Conservation (phyloP, 1,284 basidiomycete genomes). For the Moniliophthora roreri region DNA sequence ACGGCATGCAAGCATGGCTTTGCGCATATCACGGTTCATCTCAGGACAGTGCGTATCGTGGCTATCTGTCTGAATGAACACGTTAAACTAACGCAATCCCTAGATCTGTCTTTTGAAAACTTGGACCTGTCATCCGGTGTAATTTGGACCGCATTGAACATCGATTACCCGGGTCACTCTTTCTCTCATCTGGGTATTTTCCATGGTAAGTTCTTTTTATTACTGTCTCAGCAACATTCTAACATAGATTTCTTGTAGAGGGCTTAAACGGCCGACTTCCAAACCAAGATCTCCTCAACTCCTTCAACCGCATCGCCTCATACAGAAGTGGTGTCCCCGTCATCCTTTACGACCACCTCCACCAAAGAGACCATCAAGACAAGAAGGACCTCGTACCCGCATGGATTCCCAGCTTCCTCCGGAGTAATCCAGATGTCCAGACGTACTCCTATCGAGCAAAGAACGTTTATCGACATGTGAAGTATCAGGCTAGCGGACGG, state of each 20-base stretch:
- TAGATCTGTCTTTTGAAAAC: slow-evolving; percentile 67
- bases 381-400: slow-evolving; percentile 32
- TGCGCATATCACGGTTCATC: slow-evolving; percentile 74
- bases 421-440: slow-evolving; percentile 41
- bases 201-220: slow-evolving; percentile 63
- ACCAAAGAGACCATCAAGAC: slow-evolving; percentile 43
- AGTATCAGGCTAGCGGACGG: slow-evolving; percentile 67
- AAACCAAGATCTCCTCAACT: slow-evolving; percentile 94
- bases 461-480: slow-evolving; percentile 65
- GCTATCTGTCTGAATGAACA: neutral
- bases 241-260: slow-evolving; percentile 50
- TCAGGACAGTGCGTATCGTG: slow-evolving; percentile 56
- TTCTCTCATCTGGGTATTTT: slow-evolving; percentile 93
- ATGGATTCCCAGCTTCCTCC: slow-evolving; percentile 48
- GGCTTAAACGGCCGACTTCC: slow-evolving; percentile 93
- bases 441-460: slow-evolving; percentile 58
- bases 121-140: slow-evolving; percentile 72
- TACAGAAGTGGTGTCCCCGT: slow-evolving; percentile 74
- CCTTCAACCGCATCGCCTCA: slow-evolving; percentile 72
- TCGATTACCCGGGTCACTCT: slow-evolving; percentile 97
- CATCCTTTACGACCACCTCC: slow-evolving; percentile 74
- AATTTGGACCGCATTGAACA: slow-evolving; percentile 93
- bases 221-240: slow-evolving; percentile 4
- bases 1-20: slow-evolving; percentile 93
- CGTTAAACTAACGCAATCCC: neutral